phyloP scores from a whole-genome alignment of 305 asterid species.

The Solanum hybrid region DNA sequence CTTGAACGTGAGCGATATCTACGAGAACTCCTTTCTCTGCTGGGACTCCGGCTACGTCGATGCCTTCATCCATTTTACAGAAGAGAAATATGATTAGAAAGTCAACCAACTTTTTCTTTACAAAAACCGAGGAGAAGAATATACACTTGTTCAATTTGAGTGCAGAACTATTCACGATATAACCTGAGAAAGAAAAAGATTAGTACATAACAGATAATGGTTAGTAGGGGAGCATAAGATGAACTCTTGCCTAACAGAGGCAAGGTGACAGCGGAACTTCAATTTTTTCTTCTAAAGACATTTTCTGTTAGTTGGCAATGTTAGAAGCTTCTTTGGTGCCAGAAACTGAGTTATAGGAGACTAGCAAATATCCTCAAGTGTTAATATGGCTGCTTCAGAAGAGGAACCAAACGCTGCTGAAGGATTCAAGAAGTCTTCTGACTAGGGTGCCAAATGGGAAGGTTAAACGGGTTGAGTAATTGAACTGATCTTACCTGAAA shows the following conservation, averaged over 20 bases:
- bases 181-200: not conserved
- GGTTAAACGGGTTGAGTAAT: not conserved
- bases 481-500: not conserved
- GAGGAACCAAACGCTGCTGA: not conserved
- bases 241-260: not conserved
- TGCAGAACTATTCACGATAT: not conserved
- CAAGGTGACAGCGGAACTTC: not conserved
- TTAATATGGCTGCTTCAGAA: not conserved
- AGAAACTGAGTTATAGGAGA: not conserved
- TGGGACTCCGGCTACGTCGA: constrained; percentile 63
- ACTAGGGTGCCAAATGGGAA: not conserved
- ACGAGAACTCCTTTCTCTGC: constrained; percentile 50
- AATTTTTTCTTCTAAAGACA: not conserved
- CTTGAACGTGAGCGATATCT: constrained; percentile 44
- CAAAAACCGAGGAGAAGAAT: not conserved
- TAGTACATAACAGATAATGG: not conserved
- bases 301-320: not conserved
- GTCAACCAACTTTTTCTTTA: not conserved
- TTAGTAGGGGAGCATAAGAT: not conserved
- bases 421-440: not conserved
- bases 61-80: constrained; percentile 27
- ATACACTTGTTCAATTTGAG: not conserved
- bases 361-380: not conserved
- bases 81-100: not conserved
- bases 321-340: not conserved